Base-by-base conservation (phyloP, 257 asterid species). In the Ballota nigra region DNA sequence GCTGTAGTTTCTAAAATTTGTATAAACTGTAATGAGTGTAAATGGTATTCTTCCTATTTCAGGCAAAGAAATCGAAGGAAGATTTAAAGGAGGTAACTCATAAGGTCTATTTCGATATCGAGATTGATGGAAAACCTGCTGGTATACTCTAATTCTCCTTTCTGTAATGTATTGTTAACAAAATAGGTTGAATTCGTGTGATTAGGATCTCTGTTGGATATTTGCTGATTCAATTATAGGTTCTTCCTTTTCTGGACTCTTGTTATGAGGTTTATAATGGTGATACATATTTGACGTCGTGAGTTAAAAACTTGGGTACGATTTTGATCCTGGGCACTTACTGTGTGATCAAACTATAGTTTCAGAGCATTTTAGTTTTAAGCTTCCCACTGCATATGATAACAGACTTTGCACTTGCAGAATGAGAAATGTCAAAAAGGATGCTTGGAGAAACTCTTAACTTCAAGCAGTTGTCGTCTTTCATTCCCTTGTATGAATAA, bases 51-150 rank as follows among this genome's bases (percentile, higher is more conserved):
- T 75, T 51, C 31, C 40, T 70, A 3, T 61, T 71, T 81, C 90
- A 91, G 98, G 97, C 98, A 24, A 91, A 91, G 82, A 82, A 85
- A 77, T 80, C 87, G 4, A 81, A 85, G 77, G 88, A 86, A 71
- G 81, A 82, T 68, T 79, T 90, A 74, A 88, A 86, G 71, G 96
- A 87, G 81, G 60, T 53, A 22, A 53, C 60, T 19, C 60, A 53
- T 22, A 53, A 89, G 57, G 97, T 91, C 20, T 93, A 47, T 81
- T 93, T 91, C 68, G 98, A 93, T 69, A 57, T 93, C 33, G 97
- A 91, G 83, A 89, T 93, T 77, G 92, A 85, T 73, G 97, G 96
- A 55, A 89, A 87, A 78, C 87, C 87, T 11, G 89, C 95, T 19
- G 97, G 98, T 89, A 87, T 71, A 78, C 47, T 52, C 74, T 68